phyloP scores from a whole-genome alignment of 805 yeast genomes.

The Ogataea paradorogensis region DNA sequence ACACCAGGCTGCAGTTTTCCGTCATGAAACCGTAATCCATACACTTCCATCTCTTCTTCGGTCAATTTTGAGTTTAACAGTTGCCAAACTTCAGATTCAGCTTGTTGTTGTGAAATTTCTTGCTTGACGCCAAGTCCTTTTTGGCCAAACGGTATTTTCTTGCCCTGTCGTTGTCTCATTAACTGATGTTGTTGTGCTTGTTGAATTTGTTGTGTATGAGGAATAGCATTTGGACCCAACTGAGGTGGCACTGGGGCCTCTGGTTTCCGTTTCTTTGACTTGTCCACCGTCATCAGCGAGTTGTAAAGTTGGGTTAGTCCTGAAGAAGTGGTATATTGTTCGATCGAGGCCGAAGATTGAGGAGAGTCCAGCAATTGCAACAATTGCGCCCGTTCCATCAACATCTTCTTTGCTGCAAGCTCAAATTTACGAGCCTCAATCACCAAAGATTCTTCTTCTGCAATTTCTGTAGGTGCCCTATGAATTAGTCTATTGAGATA shows the following conservation, averaged over 20 bases:
- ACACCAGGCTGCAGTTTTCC: constrained; percentile 80
- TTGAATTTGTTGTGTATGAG: constrained; percentile 37
- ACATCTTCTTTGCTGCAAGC: constrained; percentile 84
- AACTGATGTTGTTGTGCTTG: constrained; percentile 15
- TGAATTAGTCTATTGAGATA: constrained; percentile 73
- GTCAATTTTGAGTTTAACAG: constrained; percentile 56
- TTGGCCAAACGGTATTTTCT: constrained; percentile 9
- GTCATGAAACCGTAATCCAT: constrained; percentile 77
- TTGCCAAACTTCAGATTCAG: constrained; percentile 29
- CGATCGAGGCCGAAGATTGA: constrained; percentile 68
- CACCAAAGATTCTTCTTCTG: constrained; percentile 93
- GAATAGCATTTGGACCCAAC: constrained; percentile 54
- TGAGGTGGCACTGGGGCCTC: constrained; percentile 58
- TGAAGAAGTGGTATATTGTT: constrained; percentile 77
- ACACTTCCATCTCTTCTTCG: constrained; percentile 75
- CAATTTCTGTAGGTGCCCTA: constrained; percentile 93
- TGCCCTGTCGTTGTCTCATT: constrained; percentile 16
- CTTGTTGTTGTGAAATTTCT: constrained; percentile 11
- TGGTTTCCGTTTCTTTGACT: constrained; percentile 52
- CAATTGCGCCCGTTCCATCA: constrained; percentile 75
- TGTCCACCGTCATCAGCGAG: constrained; percentile 67
- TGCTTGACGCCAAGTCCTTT: constrained; percentile 8
- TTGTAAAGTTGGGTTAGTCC: constrained; percentile 86
- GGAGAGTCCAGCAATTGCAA: constrained; percentile 85
- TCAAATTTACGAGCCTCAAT: constrained; percentile 92